A percentile compares a stretch with the other conserved stretches of the same genome.
phyloP scores from a whole-genome alignment of 441 rosid genomes.

The Omphalea diandra region DNA sequence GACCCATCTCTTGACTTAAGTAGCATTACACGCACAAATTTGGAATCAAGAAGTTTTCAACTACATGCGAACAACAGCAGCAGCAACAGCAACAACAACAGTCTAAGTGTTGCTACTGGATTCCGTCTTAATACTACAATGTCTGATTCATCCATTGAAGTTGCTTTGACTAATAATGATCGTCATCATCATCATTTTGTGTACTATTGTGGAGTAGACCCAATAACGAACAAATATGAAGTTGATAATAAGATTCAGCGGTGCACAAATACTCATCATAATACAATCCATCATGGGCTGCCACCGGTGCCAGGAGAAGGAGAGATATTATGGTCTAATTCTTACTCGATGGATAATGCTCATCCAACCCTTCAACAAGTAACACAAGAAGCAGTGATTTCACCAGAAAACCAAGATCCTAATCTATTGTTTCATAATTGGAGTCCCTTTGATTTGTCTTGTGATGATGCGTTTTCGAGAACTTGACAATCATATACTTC shows the following conservation, averaged over 20 bases:
- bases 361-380: conserved; percentile 28
- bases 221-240: too few relatives aligned
- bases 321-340: conserved; percentile 48
- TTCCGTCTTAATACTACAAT: too few relatives aligned
- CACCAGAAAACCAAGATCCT: conserved; percentile 45
- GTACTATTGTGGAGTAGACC: conserved; percentile 26
- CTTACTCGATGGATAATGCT: conserved; percentile 31
- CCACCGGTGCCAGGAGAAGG: conserved; percentile 78
- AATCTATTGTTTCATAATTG: conserved; percentile 51
- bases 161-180: conserved; percentile 26
- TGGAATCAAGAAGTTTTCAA: conserved; percentile 15
- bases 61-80: too few relatives aligned
- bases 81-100: too few relatives aligned
- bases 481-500: too few relatives aligned
- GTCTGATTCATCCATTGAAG: too few relatives aligned
- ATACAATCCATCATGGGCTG: conserved; percentile 33
- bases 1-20: conserved; percentile 13
- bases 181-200: conserved; percentile 24
- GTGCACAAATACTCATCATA: conserved; percentile 13
- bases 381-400: conserved; percentile 28
- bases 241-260: too few relatives aligned
- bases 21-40: conserved; percentile 10
- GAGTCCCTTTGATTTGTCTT: conserved; percentile 58
- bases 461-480: conserved; percentile 40
- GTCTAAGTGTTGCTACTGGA: too few relatives aligned